These are phyloP conservation scores for Boletus sp. DNA, from an alignment of 768 basidiomycete species.

Conservation along the genomic window DNA sequence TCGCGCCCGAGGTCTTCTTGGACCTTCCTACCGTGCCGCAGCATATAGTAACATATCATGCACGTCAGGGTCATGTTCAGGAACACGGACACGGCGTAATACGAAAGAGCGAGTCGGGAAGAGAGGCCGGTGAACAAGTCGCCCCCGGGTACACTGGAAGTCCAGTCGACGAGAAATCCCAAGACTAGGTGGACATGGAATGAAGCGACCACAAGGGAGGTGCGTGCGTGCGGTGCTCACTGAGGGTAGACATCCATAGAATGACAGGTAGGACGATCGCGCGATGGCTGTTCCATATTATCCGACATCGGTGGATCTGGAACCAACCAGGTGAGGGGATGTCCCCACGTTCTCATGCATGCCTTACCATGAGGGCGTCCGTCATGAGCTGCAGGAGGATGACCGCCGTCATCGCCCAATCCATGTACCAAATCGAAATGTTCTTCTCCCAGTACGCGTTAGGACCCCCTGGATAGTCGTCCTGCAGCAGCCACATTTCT, in stretches of 20 bases:
- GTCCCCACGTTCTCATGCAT: background rate
- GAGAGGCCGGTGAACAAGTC: constrained; percentile 17
- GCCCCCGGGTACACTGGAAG: constrained; percentile 14
- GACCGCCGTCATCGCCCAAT: constrained; percentile 24
- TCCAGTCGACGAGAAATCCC: constrained; percentile 12
- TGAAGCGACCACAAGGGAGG: background rate
- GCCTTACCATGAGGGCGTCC: constrained; percentile 29
- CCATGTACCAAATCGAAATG: constrained; percentile 27
- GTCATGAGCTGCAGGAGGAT: constrained; percentile 35
- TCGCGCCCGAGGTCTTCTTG: constrained; percentile 14
- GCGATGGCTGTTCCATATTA: constrained; percentile 30
- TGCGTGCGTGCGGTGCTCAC: constrained; percentile 4
- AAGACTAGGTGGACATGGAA: constrained; percentile 9
- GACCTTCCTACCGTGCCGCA: constrained; percentile 8
- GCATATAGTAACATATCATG: constrained; percentile 22
- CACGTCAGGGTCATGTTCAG: constrained; percentile 19
- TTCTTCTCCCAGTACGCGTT: constrained; percentile 29
- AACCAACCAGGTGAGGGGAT: constrained; percentile 10
- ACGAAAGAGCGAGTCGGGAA: constrained; percentile 14
- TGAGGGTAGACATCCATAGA: constrained; percentile 24
- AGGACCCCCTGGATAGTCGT: constrained; percentile 35
- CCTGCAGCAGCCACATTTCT: constrained; percentile 37
- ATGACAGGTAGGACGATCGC: constrained; percentile 13
- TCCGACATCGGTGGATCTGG: constrained; percentile 40
- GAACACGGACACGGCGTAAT: constrained; percentile 13